Base-by-base conservation (phyloP, 2,329 filamentous ascomycete genomes). In the Sclerotinia nivalis region DNA sequence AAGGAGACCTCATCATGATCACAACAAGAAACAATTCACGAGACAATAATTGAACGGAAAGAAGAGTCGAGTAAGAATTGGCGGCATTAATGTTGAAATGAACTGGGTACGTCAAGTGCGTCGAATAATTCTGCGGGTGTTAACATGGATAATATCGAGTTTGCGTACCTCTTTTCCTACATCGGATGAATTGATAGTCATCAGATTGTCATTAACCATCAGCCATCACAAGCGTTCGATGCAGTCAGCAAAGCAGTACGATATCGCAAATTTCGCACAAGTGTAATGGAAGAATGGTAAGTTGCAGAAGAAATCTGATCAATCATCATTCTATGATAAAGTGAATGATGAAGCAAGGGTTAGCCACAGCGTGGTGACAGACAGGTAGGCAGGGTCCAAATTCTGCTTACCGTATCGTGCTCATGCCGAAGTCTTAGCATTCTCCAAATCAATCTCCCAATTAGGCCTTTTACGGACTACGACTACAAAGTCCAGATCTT, bases 231-330 rank as follows among this genome's bases (percentile, higher is more conserved):
- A 45, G 25, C 34, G 34, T 55, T 66, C 49, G 20, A 66, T 52
- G 43, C 66, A 60, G 66, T 68, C 66, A 68, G 54, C 66, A 59
- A 60, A 64, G 66, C 54, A 68, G 66, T 49, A 58, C 55, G 28
- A 49, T 52, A 18, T 67, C 7, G 22, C 40, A 50, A 13, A 31
- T 13, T 34, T 64, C 45, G 22, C 45, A 37, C 60, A 62, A 31
- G 37, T 68, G 43, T 45, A 68, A 60, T 66, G 62, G 62, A 54
- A 66, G 62, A 43, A 68, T 40, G 7, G 1, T 50, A 49, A 59
- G 40, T 25, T 49, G 65, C 65, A 67, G 54, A 60, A 67, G 65
- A 67, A 34, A 47, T n/a, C 43, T 28, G 65, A 67, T 58, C 54
- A 67, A 37, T 50, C 43, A 60, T 47, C 20, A 43, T 49, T 40